A percentile compares a stretch with the other conserved stretches of the same genome.
Evolutionary conservation across 441 rosid species (phyloP).

Genomic region (Arabidopsis lyrata): DNA sequence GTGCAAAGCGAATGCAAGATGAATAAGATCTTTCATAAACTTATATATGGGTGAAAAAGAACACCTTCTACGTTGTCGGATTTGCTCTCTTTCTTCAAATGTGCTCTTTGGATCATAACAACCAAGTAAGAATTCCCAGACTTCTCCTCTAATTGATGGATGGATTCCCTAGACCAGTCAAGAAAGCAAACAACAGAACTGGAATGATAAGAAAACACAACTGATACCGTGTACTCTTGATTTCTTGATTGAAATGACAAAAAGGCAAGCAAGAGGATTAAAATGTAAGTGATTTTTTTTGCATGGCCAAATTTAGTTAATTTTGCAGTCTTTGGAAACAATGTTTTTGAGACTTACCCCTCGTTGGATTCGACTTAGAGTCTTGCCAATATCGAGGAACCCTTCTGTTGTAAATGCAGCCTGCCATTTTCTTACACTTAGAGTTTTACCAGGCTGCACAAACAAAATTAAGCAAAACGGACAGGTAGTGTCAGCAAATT

Average conservation of each 20-base stretch:
- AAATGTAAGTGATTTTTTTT: not conserved
- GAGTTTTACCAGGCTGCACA: constrained; percentile 89
- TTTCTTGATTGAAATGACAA: too few relatives aligned
- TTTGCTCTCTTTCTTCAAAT: constrained; percentile 81
- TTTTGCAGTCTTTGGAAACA: constrained; percentile 18
- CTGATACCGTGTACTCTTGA: not conserved
- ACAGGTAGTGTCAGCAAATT: constrained; percentile 4
- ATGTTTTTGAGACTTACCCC: constrained; percentile 61
- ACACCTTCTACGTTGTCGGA: constrained; percentile 77
- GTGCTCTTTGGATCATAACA: constrained; percentile 91
- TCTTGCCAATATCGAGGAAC: constrained; percentile 74
- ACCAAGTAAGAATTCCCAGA: constrained; percentile 95
- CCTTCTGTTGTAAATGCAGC: constrained; percentile 82
- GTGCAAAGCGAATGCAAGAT: constrained; percentile 8
- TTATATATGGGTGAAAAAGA: not conserved
- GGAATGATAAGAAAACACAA: not conserved
- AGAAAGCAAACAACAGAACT: constrained; percentile 2
- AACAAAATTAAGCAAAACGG: constrained; percentile 24
- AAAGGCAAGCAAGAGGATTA: too few relatives aligned
- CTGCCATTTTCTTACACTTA: constrained; percentile 94
- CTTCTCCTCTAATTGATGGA: constrained; percentile 98
- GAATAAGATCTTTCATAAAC: constrained; percentile 4
- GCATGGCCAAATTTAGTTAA: not conserved
- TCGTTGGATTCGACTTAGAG: constrained; percentile 77
- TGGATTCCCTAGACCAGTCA: constrained; percentile 72